Conservation (phyloP, 345 rosid genomes). For the Geranium brycei region DNA sequence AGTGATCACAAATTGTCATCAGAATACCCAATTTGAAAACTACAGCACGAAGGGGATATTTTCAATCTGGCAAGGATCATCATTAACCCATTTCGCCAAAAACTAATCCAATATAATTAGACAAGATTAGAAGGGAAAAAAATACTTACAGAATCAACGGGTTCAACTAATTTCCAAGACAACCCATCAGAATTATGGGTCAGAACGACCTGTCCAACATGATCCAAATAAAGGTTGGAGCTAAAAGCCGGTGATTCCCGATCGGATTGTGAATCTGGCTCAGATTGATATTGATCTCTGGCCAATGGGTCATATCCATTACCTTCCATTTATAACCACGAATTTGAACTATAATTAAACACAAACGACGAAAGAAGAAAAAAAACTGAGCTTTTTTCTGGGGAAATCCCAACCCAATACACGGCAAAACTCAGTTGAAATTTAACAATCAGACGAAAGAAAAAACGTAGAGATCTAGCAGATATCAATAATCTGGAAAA, state of each 20-base stretch:
- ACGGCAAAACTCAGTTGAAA: no score
- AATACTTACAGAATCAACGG: slow-evolving; percentile 35
- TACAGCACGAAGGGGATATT: not conserved
- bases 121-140: no score
- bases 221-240: slow-evolving; percentile 41
- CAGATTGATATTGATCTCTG: slow-evolving; percentile 9
- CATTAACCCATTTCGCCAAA: not conserved
- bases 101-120: not conserved
- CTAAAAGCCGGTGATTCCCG: slow-evolving; percentile 19
- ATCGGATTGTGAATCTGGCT: slow-evolving; percentile 6
- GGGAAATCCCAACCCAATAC: no score
- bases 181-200: slow-evolving; percentile 46
- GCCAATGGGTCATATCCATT: slow-evolving; percentile 6
- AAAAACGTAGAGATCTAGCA: no score
- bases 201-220: slow-evolving; percentile 55
- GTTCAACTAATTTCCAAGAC: slow-evolving; percentile 52
- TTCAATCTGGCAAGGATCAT: not conserved
- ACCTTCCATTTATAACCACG: slow-evolving; percentile 11
- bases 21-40: no score
- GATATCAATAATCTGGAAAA: not conserved
- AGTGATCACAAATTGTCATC: no score
- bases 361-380: not conserved
- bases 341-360: not conserved
- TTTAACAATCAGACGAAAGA: not conserved
- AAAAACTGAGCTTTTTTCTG: no score